A percentile compares a stretch with the other conserved stretches of the same genome.
Conservation (phyloP, 257 asterid species). For the Solanum sparsipilum region DNA sequence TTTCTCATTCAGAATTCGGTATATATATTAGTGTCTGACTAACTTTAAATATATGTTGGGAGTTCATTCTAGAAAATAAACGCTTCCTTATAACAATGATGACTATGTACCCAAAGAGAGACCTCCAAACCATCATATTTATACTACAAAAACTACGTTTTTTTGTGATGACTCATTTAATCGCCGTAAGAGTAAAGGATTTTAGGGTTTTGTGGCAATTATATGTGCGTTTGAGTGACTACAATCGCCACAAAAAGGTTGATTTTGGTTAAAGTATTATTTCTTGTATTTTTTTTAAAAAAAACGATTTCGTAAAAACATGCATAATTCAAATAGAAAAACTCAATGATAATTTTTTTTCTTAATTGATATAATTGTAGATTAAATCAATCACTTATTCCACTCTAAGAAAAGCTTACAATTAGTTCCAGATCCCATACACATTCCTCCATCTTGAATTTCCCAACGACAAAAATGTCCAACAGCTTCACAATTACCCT, state of each 20-base stretch:
- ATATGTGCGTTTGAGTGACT: no score
- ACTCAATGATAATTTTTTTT: neutral
- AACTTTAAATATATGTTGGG: no score
- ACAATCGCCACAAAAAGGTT: neutral
- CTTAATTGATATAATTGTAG: neutral
- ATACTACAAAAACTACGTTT: no score
- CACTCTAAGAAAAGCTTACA: neutral
- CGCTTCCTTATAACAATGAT: no score
- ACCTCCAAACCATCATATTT: neutral
- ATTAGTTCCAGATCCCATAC: neutral
- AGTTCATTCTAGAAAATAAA: no score
- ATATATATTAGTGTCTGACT: no score
- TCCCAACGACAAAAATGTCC: neutral
- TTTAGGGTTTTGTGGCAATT: no score
- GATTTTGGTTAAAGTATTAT: no score
- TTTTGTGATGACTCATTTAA: neutral
- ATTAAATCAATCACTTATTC: neutral
- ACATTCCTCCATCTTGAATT: neutral
- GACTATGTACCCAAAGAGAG: neutral
- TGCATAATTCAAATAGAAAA: neutral
- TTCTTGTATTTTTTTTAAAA: no score
- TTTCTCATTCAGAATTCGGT: no score
- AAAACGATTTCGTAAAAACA: no score
- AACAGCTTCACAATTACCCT: neutral
- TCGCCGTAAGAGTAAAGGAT: no score